These are phyloP conservation scores for Carallia brachiata DNA, from an alignment of 345 rosid species.

Conservation along the genomic window DNA sequence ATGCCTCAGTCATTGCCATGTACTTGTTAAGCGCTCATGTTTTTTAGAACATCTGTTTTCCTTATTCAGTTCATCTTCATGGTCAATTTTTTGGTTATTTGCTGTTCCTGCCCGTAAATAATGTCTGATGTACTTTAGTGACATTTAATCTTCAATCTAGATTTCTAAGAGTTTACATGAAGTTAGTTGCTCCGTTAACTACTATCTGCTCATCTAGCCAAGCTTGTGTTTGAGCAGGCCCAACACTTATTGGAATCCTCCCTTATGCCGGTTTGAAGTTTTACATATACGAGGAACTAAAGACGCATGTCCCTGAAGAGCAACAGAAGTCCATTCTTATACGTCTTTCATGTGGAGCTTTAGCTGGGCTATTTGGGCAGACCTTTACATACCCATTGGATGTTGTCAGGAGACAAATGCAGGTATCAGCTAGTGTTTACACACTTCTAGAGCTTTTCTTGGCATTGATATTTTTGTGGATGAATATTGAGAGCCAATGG, in stretches of 20 bases:
- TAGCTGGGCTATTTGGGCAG: conserved; percentile 95
- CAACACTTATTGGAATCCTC: conserved; percentile 84
- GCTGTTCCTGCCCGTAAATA: no score
- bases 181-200: not conserved
- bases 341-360: conserved; percentile 95
- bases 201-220: conserved; percentile 1
- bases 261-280: conserved; percentile 96
- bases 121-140: not conserved
- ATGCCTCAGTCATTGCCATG: no score
- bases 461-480: not conserved
- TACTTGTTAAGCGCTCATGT: not conserved
- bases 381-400: conserved; percentile 92
- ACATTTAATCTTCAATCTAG: not conserved
- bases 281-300: conserved; percentile 85
- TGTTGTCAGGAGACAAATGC: conserved; percentile 99
- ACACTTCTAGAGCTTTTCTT: not conserved
- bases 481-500: not conserved
- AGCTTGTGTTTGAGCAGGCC: conserved; percentile 53
- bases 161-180: not conserved
- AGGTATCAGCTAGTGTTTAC: conserved; percentile 45
- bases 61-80: not conserved
- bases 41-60: not conserved
- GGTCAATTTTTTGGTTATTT: no score
- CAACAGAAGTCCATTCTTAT: conserved; percentile 74
- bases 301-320: conserved; percentile 91